Base-by-base conservation (phyloP, 805 yeast genomes). In the Millerozyma miso region DNA sequence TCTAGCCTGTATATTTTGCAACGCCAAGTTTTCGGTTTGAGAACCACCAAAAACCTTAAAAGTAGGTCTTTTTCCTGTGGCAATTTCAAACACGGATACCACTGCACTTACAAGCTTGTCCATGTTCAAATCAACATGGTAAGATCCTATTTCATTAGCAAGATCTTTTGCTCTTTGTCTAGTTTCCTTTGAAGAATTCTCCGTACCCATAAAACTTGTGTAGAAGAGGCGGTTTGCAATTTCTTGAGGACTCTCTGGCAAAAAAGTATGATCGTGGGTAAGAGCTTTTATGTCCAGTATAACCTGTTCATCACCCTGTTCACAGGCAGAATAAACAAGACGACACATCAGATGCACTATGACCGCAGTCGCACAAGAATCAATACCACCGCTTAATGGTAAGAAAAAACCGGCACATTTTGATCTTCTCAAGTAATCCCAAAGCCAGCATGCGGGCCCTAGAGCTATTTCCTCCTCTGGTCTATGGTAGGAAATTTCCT, bases 371-470 rank as follows among this genome's bases (percentile, higher is more conserved):
- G 99, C 97, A 70, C 99, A 95, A 31, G 96, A 86, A 60, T 93
- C 99, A 49, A 93, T 91, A 39, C 99, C 99, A 15, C 99, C 99
- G 61, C 95, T 85, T 39, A 93, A 71, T 0, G 99, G 98, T 37
- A 93, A 70, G 64, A 93, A 95, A 60, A 75, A 93, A 0, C 99
- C 99, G 0, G 89, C 88, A 40, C 93, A 86, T 51, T 79, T 80
- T 52, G 95, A 88, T 50, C 99, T 77, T 61, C 99, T 79, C 45
- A 93, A 73, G 58, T 93, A 93, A 63, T 93, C 99, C 99, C 99
- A 93, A 49, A 93, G 65, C 99, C 99, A 93, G 62, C 99, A 93
- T 0, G 99, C 99, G 0, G 99, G 99, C 0, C 99, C 99, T 35
- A 87, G 70, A 0, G 98, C 97, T 51, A 93, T 91, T 63, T 93